Evolutionary conservation across 495 filamentous ascomycete species (phyloP).

Genomic region (Neohortaea acidophila): DNA sequence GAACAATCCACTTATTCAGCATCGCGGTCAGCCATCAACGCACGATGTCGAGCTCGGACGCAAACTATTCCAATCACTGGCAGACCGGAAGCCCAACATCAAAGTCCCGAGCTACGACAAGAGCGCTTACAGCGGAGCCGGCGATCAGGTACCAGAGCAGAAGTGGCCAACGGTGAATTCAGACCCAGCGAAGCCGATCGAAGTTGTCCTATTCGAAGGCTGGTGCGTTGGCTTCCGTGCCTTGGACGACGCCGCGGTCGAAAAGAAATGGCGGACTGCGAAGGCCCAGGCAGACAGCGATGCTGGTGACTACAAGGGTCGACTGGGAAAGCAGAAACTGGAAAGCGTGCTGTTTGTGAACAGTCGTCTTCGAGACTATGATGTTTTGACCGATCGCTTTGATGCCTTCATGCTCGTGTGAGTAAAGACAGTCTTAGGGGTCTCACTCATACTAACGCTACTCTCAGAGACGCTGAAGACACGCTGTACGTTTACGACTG

Average conservation of each 20-base stretch:
- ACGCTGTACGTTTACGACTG: slow-evolving; percentile 70
- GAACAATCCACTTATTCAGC: slow-evolving; percentile 60
- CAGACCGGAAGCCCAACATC: slow-evolving; percentile 31
- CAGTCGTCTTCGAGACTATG: slow-evolving; percentile 50
- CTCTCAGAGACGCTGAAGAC: slow-evolving; percentile 54
- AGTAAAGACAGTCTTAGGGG: slow-evolving; percentile 13
- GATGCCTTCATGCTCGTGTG: slow-evolving; percentile 78
- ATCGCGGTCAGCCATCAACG: slow-evolving; percentile 72
- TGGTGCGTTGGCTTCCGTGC: slow-evolving; percentile 83
- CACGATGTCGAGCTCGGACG: slow-evolving; percentile 60
- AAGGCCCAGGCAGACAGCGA: slow-evolving; percentile 33
- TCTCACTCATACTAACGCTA: slow-evolving; percentile 1
- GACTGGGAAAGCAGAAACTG: slow-evolving; percentile 43
- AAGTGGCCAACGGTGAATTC: slow-evolving; percentile 50
- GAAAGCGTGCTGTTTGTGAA: slow-evolving; percentile 63
- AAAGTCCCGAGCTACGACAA: slow-evolving; percentile 77
- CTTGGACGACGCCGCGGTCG: slow-evolving; percentile 39
- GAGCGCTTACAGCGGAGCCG: slow-evolving; percentile 56
- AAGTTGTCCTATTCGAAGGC: slow-evolving; percentile 73
- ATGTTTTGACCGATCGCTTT: slow-evolving; percentile 54
- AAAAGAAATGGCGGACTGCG: slow-evolving; percentile 41
- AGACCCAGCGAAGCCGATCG: slow-evolving; percentile 35
- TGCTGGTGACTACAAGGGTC: slow-evolving; percentile 29
- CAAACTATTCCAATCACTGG: slow-evolving; percentile 47
- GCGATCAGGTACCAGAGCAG: slow-evolving; percentile 51